Conservation (phyloP, 805 yeast genomes). For the Scheffersomyces stipitis region DNA sequence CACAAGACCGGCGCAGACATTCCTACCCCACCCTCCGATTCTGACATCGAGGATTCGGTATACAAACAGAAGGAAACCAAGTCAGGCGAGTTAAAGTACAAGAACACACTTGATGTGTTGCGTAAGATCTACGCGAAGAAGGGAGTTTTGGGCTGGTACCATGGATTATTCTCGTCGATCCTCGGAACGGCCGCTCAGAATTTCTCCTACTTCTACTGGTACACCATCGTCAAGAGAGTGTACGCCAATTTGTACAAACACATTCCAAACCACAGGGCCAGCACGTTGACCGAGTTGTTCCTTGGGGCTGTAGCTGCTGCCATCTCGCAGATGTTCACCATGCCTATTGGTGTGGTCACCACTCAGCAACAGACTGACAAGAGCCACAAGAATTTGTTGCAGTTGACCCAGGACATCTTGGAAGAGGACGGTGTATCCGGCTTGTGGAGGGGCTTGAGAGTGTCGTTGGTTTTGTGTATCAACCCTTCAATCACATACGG, state of each 20-base stretch:
- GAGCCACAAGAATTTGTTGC: slow-evolving; percentile 29
- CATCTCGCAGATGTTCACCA: slow-evolving; percentile 73
- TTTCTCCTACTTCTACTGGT: slow-evolving; percentile 87
- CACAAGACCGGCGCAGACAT: neutral
- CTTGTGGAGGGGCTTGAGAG: slow-evolving; percentile 83
- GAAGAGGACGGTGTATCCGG: slow-evolving; percentile 67
- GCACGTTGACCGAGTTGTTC: slow-evolving; percentile 66
- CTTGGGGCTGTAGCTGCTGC: slow-evolving; percentile 84
- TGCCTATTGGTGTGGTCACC: slow-evolving; percentile 78
- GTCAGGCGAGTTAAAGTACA: slow-evolving; percentile 40
- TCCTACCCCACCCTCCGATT: slow-evolving; percentile 9
- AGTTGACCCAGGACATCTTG: slow-evolving; percentile 48
- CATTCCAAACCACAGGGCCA: slow-evolving; percentile 37
- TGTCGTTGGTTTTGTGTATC: slow-evolving; percentile 70
- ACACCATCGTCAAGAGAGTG: slow-evolving; percentile 63
- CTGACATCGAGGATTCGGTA: slow-evolving; percentile 19
- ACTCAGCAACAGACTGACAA: slow-evolving; percentile 57
- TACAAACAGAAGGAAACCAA: slow-evolving; percentile 15
- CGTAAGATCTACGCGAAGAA: slow-evolving; percentile 53
- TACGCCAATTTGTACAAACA: slow-evolving; percentile 44
- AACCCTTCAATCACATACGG: slow-evolving; percentile 90
- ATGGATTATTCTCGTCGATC: slow-evolving; percentile 66
- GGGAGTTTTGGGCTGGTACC: slow-evolving; percentile 70
- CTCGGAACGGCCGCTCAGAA: slow-evolving; percentile 74
- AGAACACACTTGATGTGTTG: slow-evolving; percentile 63